Base-by-base conservation (phyloP, 225 moss, liverwort and hornwort genomes). In the Ulota crispa region DNA sequence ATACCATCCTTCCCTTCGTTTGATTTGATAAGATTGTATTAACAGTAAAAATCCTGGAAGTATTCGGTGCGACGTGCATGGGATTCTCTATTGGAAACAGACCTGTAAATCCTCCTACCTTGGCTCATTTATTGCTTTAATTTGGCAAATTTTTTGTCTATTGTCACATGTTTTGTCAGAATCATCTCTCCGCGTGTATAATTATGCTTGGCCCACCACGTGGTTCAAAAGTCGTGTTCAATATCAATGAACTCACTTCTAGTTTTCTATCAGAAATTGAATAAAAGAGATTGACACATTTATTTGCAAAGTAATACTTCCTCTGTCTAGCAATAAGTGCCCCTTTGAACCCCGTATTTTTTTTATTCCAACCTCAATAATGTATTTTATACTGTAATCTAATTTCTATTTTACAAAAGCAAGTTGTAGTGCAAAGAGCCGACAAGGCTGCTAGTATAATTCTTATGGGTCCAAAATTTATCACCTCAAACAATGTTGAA, bases 241-340 rank as follows among this genome's bases (percentile, higher is more conserved):
- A 52, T 72, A 28, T 64, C 80, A 72, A 80, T 80, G 50, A 80
- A 80, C 72, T 72, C 72, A 27, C 72, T 8, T 60, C 68, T 45
- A 32, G 31, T 11, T 79, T 79, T 7, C 16, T 18, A 16, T 50
- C 18, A 16, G 50, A 50, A 50, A 50, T 50, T 50, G 50, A 50
- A 50, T 50, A 45, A 45, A 41, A 45, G 14, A 50, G 50, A 50
- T 16, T 16, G 18, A 50, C 50, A 15, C 50, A 5, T 50, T 50
- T 18, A 15, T 6, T 18, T 50, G 18, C 50, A 50, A 50, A 50
- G 50, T 50, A 50, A 1, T 50, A 45, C 3, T 45, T 14, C 43
- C 14, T 45, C 14, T 45, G 13, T 45, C 14, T 45, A 14, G 45
- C 45, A 45, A 14, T 45, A 45, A 13, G 14, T 45, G 45, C 45